A percentile compares a stretch with the other conserved stretches of the same genome.
Conservation (phyloP, 1,284 basidiomycete species). For the Puccinia novopanici region DNA sequence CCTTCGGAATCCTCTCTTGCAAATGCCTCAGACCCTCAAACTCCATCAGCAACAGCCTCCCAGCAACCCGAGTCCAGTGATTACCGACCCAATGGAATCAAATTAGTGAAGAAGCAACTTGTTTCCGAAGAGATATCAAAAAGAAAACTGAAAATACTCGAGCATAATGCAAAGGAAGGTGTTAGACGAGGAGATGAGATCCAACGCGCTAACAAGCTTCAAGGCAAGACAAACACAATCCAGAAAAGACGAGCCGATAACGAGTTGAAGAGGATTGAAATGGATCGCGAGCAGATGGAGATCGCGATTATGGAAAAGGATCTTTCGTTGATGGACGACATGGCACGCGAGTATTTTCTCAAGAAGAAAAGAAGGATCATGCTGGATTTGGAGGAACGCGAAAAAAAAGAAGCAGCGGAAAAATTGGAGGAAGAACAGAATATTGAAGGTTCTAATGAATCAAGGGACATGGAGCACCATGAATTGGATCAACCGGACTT, state of each 20-base stretch:
- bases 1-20: neutral
- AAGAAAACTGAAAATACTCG: neutral
- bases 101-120: too few species aligned
- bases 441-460: too few species aligned
- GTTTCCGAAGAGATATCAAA: too few species aligned
- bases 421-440: neutral
- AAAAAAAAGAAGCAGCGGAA: too few species aligned
- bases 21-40: too few species aligned
- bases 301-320: conserved; percentile 1
- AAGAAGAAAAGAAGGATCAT: neutral
- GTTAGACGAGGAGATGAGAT: neutral
- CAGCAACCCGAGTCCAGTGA: neutral
- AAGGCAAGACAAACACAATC: neutral
- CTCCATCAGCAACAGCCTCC: too few species aligned
- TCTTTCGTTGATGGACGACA: neutral
- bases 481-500: too few species aligned
- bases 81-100: too few species aligned
- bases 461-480: too few species aligned
- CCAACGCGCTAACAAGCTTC: neutral
- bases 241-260: neutral
- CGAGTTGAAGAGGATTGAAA: neutral
- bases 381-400: neutral
- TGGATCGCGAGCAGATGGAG: neutral
- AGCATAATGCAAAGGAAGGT: neutral
- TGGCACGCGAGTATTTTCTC: neutral